phyloP scores from a whole-genome alignment of 2,329 filamentous ascomycete species.

The Trichoderma afroharzianum region DNA sequence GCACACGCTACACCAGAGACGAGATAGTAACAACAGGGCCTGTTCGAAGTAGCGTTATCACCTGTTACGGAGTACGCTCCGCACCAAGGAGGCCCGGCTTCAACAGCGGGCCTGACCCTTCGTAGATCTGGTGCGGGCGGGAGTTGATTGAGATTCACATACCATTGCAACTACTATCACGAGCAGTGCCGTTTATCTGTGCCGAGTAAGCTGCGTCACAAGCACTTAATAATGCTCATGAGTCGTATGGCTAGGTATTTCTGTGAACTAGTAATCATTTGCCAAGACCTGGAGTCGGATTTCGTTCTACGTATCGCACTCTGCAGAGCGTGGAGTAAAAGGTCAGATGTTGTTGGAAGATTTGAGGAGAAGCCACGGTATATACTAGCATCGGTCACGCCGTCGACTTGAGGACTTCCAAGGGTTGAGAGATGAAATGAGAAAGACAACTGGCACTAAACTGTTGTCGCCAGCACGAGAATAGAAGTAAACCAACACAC shows the following conservation, averaged over 20 bases:
- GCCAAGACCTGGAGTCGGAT: not conserved
- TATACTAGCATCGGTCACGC: not conserved
- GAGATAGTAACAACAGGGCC: not conserved
- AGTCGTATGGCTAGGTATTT: not conserved
- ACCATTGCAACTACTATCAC: not conserved
- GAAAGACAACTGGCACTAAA: not conserved
- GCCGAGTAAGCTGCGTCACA: not conserved
- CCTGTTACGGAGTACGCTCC: not conserved
- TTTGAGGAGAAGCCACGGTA: not conserved
- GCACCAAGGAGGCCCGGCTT: not conserved
- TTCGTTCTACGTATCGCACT: not conserved
- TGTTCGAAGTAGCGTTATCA: not conserved
- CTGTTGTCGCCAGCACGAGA: not conserved
- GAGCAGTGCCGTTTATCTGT: not conserved
- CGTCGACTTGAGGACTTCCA: not conserved
- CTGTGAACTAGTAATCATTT: not conserved
- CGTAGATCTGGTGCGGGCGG: slow-evolving; percentile 5
- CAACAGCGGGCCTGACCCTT: slow-evolving; percentile 1
- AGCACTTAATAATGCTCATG: not conserved
- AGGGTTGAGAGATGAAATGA: not conserved
- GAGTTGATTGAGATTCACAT: not conserved
- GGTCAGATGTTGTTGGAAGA: not conserved
- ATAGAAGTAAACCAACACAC: not conserved
- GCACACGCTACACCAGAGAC: not conserved
- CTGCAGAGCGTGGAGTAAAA: not conserved